Conservation (phyloP, 352 stramenopile species). For the Pythium sukuiense region DNA sequence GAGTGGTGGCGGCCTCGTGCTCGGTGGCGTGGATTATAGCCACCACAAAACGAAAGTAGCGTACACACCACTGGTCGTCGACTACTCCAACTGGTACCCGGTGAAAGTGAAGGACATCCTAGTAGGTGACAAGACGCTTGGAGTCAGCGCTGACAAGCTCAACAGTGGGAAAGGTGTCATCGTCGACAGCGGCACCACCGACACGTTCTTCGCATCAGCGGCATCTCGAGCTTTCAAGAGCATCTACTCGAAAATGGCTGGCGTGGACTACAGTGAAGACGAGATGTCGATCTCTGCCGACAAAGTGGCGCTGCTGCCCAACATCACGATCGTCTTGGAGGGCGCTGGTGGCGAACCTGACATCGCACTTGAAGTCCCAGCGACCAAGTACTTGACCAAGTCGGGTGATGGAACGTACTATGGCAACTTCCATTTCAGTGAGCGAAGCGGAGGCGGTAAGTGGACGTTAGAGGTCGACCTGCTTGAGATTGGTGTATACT, state of each 20-base stretch:
- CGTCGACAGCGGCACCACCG: constrained; percentile 85
- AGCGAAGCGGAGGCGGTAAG: constrained; percentile 73
- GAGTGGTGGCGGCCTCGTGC: constrained; percentile 67
- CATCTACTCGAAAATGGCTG: constrained; percentile 46
- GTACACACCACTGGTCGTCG: constrained; percentile 62
- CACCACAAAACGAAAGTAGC: constrained; percentile 59
- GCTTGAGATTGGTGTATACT: neutral
- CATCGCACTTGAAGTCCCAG: constrained; percentile 62
- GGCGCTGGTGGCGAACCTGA: constrained; percentile 49
- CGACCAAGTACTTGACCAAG: constrained; percentile 63
- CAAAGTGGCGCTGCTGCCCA: constrained; percentile 47
- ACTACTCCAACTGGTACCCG: constrained; percentile 65
- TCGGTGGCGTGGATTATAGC: constrained; percentile 79
- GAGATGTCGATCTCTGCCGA: constrained; percentile 44
- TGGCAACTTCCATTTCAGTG: constrained; percentile 82
- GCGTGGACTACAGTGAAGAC: constrained; percentile 59
- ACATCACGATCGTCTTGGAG: constrained; percentile 67
- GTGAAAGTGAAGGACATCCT: constrained; percentile 82
- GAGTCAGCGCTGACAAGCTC: constrained; percentile 35
- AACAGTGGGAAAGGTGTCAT: constrained; percentile 81
- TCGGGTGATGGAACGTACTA: constrained; percentile 48
- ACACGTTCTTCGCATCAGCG: constrained; percentile 73
- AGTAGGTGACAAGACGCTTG: constrained; percentile 57
- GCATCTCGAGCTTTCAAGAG: constrained; percentile 53
- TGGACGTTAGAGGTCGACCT: neutral